Base-by-base conservation (phyloP, 2,329 filamentous ascomycete genomes). In the Aureobasidium pullulans region DNA sequence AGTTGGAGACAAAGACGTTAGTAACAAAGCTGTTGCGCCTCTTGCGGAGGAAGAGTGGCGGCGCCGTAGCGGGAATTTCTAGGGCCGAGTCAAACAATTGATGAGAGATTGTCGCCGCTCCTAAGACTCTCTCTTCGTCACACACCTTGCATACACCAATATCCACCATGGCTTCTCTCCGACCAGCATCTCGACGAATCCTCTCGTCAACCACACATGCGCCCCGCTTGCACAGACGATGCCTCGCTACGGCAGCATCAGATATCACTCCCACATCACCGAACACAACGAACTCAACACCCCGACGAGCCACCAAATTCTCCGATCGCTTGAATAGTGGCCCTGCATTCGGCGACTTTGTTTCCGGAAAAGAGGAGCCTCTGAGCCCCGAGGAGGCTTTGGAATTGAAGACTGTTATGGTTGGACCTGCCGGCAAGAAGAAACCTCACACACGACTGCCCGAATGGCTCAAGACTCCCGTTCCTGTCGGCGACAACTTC, bases 381-480 rank as follows among this genome's bases (percentile, higher is more conserved):
- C 73, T 76, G 66, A 71, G 64, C 61, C 73, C 62, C 64, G 79
- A 69, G 70, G 82, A 85, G 66, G 79, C 82, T 16, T 81, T 84
- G 68, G 80, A 82, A 53, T 77, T 86, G 62, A 81, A 82, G 65
- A 86, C 81, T 11, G 84, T 81, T 7, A 76, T 83, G 64, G 81
- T 84, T 39, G 84, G 83, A 10, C 83, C 81, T 1, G 77, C 78
- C 63, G 83, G 83, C 60, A 82, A 79, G 69, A 83, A 85, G 75
- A 84, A 84, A 71, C 78, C 82, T 68, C 84, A 87, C 68, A 86
- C 84, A 50, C 85, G 94, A 49, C 79, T 99, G 50, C 94, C 94
- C 19, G 83, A 87, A 66, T 99, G 94, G 94, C 84, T 99, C 64
- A 96, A 97, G 81, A 99, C 93, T 23, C 89, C 91, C 1, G 94